Base-by-base conservation (phyloP, 2,329 filamentous ascomycete species). In the Dothiorella sarmentorum region DNA sequence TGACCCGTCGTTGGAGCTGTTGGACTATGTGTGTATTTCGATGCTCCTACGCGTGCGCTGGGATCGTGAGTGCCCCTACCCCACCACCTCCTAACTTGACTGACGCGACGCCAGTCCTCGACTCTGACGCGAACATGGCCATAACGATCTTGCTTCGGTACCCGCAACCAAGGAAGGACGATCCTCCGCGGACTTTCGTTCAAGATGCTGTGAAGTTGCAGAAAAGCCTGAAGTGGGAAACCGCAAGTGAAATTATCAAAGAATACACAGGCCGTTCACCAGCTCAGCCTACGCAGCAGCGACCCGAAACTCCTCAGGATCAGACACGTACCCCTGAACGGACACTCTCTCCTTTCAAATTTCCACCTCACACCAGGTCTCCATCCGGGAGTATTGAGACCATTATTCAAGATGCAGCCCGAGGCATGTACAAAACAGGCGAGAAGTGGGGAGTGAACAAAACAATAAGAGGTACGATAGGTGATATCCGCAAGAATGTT, bases 21-120 rank as follows among this genome's bases (percentile, higher is more conserved):
- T 97, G 64, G 91, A 97, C 68, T 81, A 94, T 58, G 86, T 97
- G n/a, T 97, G 92, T 65, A 85, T 97, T 53, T 87, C 91, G 5
- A 97, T 99, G 92, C 78, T 99, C 22, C 78, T 99, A 44, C 85
- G 94, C 52, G 91, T 97, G 65, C 85, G 93, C 59, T 97, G 92
- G 92, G 85, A 92, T 65, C 77, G 90, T 94, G 76, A 78, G 87
- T 74, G n/a, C 29, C 29, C 33, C 9, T 35, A 13, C 20, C 13
- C 37, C 15, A 24, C 17, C 7, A 15, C 9, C 11, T 40, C 47
- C 18, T 9, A 15, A 9, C 17, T 9, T 27, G 59, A 33, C 22
- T 56, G 38, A 40, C 20, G 11, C 52, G 29, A 26, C 20, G 11
- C 13, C 60, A 91, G 89, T 99, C 33, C 76, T 97, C 24, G 85